A percentile compares a stretch with the other conserved stretches of the same genome.
Evolutionary conservation across 257 asterid genomes (phyloP).

Genomic region (Nemophila menziesii): DNA sequence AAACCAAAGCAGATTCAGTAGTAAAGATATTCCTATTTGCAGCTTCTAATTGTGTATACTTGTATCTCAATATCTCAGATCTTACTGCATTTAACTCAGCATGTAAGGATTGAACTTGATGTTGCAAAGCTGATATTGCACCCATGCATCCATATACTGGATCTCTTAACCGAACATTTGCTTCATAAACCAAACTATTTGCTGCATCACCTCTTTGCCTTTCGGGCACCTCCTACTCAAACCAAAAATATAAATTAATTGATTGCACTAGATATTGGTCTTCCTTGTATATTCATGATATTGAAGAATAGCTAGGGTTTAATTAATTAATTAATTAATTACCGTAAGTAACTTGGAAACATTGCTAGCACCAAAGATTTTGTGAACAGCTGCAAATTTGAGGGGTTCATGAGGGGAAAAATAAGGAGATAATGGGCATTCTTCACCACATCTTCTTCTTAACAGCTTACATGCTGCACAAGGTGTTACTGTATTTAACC

Average conservation of each 20-base stretch:
- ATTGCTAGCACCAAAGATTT: slow-evolving; percentile 88
- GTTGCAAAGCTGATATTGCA: slow-evolving; percentile 74
- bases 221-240: slow-evolving; percentile 64
- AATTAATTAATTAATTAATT: too few species aligned
- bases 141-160: slow-evolving; percentile 98
- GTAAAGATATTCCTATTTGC: slow-evolving; percentile 48
- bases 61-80: slow-evolving; percentile 57
- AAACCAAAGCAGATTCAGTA: slow-evolving; percentile 39
- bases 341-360: slow-evolving; percentile 96
- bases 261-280: not conserved
- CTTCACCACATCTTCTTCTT: slow-evolving; percentile 84
- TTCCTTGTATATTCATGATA: too few species aligned
- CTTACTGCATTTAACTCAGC: slow-evolving; percentile 63
- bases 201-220: slow-evolving; percentile 77
- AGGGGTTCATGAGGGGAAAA: slow-evolving; percentile 88
- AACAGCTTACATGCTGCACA: slow-evolving; percentile 92
- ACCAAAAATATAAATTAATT: too few species aligned
- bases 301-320: not conserved
- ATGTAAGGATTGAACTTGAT: slow-evolving; percentile 58
- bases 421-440: slow-evolving; percentile 84
- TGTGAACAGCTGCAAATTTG: slow-evolving; percentile 91
- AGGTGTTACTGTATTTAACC: slow-evolving; percentile 66
- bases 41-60: slow-evolving; percentile 74
- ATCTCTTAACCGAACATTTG: slow-evolving; percentile 76
- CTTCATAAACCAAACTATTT: slow-evolving; percentile 83